phyloP scores from a whole-genome alignment of 768 basidiomycete genomes.

The Boletus coccyginus region DNA sequence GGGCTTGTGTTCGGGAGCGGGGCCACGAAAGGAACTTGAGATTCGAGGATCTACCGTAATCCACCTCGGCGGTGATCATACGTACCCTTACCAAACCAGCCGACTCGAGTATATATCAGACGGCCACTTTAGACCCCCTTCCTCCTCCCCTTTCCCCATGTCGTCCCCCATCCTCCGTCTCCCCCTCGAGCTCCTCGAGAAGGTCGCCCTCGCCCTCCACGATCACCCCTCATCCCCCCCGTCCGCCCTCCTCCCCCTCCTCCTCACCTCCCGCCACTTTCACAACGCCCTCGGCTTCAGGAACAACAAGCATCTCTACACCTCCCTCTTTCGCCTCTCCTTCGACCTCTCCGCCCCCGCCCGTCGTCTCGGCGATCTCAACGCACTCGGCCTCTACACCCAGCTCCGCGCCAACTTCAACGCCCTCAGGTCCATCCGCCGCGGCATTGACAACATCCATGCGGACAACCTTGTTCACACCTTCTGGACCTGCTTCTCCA shows the following conservation, averaged over 20 bases:
- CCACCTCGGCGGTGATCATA: constrained; percentile 5
- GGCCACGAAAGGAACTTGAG: neutral
- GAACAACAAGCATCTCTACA: constrained; percentile 40
- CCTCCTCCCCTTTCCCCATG: constrained; percentile 12
- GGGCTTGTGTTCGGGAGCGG: neutral
- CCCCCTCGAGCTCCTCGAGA: constrained; percentile 45
- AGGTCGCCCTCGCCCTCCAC: constrained; percentile 48
- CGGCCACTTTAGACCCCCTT: neutral
- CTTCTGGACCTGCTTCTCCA: constrained; percentile 49
- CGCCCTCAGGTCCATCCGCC: constrained; percentile 31
- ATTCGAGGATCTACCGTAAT: neutral
- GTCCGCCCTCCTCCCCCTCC: constrained; percentile 44
- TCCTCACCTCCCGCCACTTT: constrained; percentile 41
- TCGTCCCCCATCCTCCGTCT: constrained; percentile 31
- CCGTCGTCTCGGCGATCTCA: constrained; percentile 49
- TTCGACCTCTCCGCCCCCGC: constrained; percentile 54
- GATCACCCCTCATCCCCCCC: constrained; percentile 28
- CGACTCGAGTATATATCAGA: constrained; percentile 7
- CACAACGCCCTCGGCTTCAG: constrained; percentile 32
- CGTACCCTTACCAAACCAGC: constrained; percentile 5
- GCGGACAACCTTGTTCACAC: constrained; percentile 30
- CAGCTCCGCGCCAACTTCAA: constrained; percentile 41
- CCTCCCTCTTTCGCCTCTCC: constrained; percentile 50
- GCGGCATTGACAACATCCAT: constrained; percentile 25
- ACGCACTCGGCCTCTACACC: constrained; percentile 33